Evolutionary conservation across 2,329 filamentous ascomycete genomes (phyloP).

Genomic region (Aspergillus pseudoviridinutans): DNA sequence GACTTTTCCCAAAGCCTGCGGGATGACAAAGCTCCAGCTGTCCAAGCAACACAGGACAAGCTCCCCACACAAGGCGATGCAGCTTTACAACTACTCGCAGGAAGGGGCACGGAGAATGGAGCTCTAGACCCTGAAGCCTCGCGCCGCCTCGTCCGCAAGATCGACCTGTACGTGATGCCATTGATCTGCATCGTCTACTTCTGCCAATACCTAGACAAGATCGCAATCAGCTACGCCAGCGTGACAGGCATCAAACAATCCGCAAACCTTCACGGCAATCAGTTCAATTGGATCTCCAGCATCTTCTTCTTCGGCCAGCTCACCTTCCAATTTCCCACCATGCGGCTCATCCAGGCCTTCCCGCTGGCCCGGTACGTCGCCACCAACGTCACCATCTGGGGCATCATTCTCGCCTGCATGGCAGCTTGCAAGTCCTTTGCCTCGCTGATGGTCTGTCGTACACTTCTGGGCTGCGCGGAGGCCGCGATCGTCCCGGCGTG

Average conservation of each 20-base stretch:
- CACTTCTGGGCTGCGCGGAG: constrained; percentile 51
- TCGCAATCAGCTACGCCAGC: constrained; percentile 22
- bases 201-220: constrained; percentile 28
- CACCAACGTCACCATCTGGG: constrained; percentile 36
- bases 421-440: constrained; percentile 44
- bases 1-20: not conserved
- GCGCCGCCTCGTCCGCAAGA: constrained; percentile 21
- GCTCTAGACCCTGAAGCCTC: constrained; percentile 6
- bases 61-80: constrained; percentile 1
- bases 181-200: constrained; percentile 30
- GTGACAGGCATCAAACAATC: constrained; percentile 27
- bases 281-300: constrained; percentile 44
- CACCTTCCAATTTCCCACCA: constrained; percentile 37
- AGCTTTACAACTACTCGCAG: constrained; percentile 2
- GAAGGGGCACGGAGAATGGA: not conserved
- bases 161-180: constrained; percentile 28
- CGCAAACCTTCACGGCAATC: constrained; percentile 36
- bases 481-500: constrained; percentile 33
- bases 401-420: constrained; percentile 16
- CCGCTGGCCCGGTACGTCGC: constrained; percentile 39
- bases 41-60: not conserved
- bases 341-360: constrained; percentile 37
- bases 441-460: constrained; percentile 47
- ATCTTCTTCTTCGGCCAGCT: constrained; percentile 20
- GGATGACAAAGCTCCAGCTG: not conserved